Evolutionary conservation across 805 yeast genomes (phyloP), one percentile per base, ranked within the genome.

Genomic region (Yarrowia deformans): DNA sequence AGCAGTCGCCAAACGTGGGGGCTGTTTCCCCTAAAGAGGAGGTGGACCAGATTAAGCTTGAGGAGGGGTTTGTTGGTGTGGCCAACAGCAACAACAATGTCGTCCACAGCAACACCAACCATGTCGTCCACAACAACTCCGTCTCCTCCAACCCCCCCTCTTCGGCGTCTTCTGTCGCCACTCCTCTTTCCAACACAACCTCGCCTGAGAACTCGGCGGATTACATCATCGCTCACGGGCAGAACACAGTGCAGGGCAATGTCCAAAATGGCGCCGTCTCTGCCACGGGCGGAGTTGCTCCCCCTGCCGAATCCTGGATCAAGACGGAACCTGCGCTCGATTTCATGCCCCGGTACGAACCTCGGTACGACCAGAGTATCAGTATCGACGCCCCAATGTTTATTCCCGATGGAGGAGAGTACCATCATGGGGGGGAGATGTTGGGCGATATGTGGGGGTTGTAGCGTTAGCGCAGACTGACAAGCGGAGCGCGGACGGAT

Each of bases 271-370:
- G n/a, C n/a, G n/a, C n/a, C n/a, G n/a, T n/a, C n/a, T n/a, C n/a
- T n/a, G n/a, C n/a, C n/a, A n/a, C n/a, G n/a, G n/a, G n/a, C n/a
- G n/a, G n/a, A n/a, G n/a, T n/a, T n/a, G n/a, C 37, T 16, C 39
- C 37, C 7, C 29, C 58, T 12, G 29, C 42, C 23, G 13, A 12
- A 14, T 12, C 32, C 16, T 42, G 48, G 52, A 35, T 60, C 66
- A 63, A 63, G 56, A 37, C 68, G 16, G 68, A 63, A 48, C 56
- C 55, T 8, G 0, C 56, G 39, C 8, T 48, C 32, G 55, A 63
- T 23, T 49, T 63, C 13, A 60, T 60, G 66, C 66, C 66, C 1
- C 34, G 66, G 19, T 60, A 60, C 43, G 66, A 60, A 52, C 68
- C 67, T 5, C 67, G 68, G 14, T 63, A 23, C 16, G 68, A 63